Evolutionary conservation across 2,329 filamentous ascomycete species (phyloP).

Genomic region (Fonsecaea erecta): DNA sequence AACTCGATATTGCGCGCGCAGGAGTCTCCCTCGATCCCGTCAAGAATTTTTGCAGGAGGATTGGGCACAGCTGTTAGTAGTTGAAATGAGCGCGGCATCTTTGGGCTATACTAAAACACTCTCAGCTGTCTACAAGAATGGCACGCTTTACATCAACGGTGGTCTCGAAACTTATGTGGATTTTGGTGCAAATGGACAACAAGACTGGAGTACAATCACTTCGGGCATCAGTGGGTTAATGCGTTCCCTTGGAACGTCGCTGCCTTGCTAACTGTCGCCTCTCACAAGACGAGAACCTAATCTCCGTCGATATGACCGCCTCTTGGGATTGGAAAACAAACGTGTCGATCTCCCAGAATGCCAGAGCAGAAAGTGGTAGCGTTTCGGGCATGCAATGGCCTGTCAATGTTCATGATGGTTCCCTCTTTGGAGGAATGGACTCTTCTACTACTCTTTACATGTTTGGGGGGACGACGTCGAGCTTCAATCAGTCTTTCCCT

Average conservation of each 20-base stretch:
- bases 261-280: background rate
- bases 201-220: slow-evolving; percentile 30
- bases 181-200: slow-evolving; percentile 32
- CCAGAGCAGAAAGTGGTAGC: slow-evolving; percentile 10
- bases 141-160: slow-evolving; percentile 41
- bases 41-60: slow-evolving; percentile 39
- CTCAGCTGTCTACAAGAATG: slow-evolving; percentile 41
- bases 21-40: slow-evolving; percentile 37
- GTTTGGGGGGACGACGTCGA: slow-evolving; percentile 43
- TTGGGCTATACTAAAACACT: background rate
- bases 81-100: background rate
- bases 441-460: slow-evolving; percentile 40
- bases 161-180: slow-evolving; percentile 39
- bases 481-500: slow-evolving; percentile 40
- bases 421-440: slow-evolving; percentile 39
- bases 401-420: slow-evolving; percentile 38
- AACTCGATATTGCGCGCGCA: slow-evolving; percentile 17
- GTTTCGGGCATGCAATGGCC: slow-evolving; percentile 41
- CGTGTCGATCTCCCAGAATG: slow-evolving; percentile 21
- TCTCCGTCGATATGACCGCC: slow-evolving; percentile 38
- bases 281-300: slow-evolving; percentile 38
- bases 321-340: slow-evolving; percentile 28
- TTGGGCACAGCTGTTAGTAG: slow-evolving; percentile 40
- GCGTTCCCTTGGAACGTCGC: background rate
- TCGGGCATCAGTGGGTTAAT: slow-evolving; percentile 40